phyloP scores from a whole-genome alignment of 441 rosid species.

The Populus tomentosa region DNA sequence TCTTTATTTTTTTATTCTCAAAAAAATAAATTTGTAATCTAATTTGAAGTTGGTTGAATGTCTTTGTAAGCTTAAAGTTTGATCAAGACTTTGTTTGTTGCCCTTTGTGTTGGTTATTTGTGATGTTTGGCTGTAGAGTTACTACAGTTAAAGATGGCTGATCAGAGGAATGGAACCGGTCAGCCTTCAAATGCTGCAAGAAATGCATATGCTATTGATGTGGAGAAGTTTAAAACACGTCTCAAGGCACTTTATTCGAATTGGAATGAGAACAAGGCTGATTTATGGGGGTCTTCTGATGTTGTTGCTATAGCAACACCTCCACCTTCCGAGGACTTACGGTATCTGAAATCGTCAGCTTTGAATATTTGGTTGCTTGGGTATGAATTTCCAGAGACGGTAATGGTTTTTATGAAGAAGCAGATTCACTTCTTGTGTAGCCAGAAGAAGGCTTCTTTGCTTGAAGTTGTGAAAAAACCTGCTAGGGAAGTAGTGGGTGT shows the following conservation, averaged over 20 bases:
- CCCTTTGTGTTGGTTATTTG: not conserved
- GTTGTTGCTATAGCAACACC: constrained; percentile 73
- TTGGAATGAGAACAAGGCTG: constrained; percentile 50
- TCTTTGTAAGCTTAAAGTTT: not conserved
- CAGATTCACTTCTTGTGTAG: constrained; percentile 77
- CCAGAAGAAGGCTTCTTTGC: constrained; percentile 65
- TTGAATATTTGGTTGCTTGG: constrained; percentile 81
- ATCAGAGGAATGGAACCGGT: not conserved
- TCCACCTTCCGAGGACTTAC: constrained; percentile 67
- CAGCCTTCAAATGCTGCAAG: not conserved
- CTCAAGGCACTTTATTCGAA: constrained; percentile 33
- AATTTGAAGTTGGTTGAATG: not conserved
- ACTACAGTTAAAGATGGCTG: not conserved
- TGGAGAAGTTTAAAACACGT: not conserved
- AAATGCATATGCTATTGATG: not conserved
- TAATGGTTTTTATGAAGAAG: constrained; percentile 66
- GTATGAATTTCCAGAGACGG: constrained; percentile 85
- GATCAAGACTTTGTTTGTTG: not conserved
- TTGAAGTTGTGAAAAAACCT: constrained; percentile 54
- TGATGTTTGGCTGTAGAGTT: not conserved
- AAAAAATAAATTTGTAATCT: not conserved
- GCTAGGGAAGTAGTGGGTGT: constrained; percentile 55
- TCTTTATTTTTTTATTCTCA: not conserved
- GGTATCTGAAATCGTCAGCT: constrained; percentile 78
- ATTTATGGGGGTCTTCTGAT: constrained; percentile 64